These are phyloP conservation scores for Diaporthe citrichinensis DNA, from an alignment of 2,329 filamentous ascomycete species.

Conservation along the genomic window DNA sequence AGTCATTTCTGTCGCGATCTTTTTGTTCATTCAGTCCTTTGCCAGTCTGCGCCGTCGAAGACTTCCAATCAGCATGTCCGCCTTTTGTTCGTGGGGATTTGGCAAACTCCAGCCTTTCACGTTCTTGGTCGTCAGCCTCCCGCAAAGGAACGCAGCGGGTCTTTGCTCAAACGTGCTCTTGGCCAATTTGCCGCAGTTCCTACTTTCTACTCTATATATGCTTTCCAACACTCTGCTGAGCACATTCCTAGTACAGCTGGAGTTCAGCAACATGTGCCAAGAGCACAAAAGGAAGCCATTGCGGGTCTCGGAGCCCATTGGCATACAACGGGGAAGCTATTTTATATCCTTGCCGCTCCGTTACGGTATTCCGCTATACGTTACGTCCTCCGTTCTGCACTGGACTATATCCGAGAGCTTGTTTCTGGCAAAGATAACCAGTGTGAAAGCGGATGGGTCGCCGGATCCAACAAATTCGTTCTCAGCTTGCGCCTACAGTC, in stretches of 20 bases:
- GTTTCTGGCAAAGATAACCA: conserved; percentile 58
- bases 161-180: conserved; percentile 54
- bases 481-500: conserved; percentile 50
- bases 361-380: conserved; percentile 58
- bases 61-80: conserved; percentile 42
- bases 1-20: too few species aligned
- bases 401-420: conserved; percentile 64
- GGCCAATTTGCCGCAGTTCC: conserved; percentile 62
- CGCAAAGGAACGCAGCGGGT: conserved; percentile 46
- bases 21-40: conserved; percentile 19
- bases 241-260: conserved; percentile 59
- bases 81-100: conserved; percentile 49
- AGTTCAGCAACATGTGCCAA: conserved; percentile 59
- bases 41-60: conserved; percentile 42
- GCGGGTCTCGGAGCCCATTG: conserved; percentile 57
- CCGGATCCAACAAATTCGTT: conserved; percentile 48
- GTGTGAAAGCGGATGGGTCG: conserved; percentile 44
- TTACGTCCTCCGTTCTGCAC: conserved; percentile 55
- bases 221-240: conserved; percentile 61
- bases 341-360: conserved; percentile 61
- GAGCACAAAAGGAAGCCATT: conserved; percentile 52
- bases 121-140: conserved; percentile 48
- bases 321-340: conserved; percentile 58
- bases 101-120: conserved; percentile 48
- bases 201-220: conserved; percentile 62